phyloP scores from a whole-genome alignment of 2,329 filamentous ascomycete genomes.

The Cladophialophora chaetospira region DNA sequence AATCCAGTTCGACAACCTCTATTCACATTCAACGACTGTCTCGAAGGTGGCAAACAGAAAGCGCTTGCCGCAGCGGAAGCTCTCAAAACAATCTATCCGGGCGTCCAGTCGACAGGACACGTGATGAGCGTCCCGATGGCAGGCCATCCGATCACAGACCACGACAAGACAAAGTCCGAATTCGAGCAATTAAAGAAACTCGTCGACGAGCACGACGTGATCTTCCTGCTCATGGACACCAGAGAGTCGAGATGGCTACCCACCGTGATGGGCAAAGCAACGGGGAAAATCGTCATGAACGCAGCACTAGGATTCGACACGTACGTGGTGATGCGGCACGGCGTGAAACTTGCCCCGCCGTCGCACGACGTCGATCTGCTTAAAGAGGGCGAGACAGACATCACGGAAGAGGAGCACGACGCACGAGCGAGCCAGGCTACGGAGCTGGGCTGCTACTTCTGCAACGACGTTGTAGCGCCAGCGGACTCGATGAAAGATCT shows the following conservation, averaged over 20 bases:
- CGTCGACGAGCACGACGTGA: slow-evolving; percentile 81
- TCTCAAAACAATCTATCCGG: slow-evolving; percentile 83
- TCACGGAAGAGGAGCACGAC: neutral
- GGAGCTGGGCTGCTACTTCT: slow-evolving; percentile 93
- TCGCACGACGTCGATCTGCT: slow-evolving; percentile 47
- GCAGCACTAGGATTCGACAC: slow-evolving; percentile 95
- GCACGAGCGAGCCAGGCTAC: neutral
- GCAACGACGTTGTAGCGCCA: slow-evolving; percentile 94
- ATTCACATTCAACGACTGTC: slow-evolving; percentile 86
- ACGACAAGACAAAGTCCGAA: slow-evolving; percentile 68
- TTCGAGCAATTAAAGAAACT: slow-evolving; percentile 74
- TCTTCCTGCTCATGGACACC: slow-evolving; percentile 97
- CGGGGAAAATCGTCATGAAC: slow-evolving; percentile 94
- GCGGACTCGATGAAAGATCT: slow-evolving; percentile 89
- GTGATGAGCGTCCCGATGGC: slow-evolving; percentile 91
- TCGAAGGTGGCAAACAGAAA: slow-evolving; percentile 81
- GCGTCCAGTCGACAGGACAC: slow-evolving; percentile 78
- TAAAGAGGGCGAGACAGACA: neutral
- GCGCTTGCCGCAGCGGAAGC: slow-evolving; percentile 78
- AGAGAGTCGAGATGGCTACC: slow-evolving; percentile 93
- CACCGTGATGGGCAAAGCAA: slow-evolving; percentile 91
- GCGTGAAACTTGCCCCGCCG: slow-evolving; percentile 58
- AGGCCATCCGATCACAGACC: slow-evolving; percentile 81
- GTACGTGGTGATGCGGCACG: slow-evolving; percentile 96
- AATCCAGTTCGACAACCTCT: slow-evolving; percentile 95